A percentile compares a stretch with the other conserved stretches of the same genome.
phyloP scores from a whole-genome alignment of 2,329 filamentous ascomycete genomes.

The Fusarium staphyleae region DNA sequence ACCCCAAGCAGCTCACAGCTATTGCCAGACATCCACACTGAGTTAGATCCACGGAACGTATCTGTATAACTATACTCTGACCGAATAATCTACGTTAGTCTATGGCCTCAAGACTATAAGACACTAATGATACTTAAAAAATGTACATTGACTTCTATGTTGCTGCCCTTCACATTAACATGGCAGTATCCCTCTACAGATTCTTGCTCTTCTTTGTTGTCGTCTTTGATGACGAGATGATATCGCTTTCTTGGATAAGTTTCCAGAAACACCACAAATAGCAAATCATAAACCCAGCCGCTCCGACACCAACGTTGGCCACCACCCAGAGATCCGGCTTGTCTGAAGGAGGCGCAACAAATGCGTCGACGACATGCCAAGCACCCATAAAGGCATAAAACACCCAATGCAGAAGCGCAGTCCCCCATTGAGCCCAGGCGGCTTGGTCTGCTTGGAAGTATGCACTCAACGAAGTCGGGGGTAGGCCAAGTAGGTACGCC shows the following conservation, averaged over 20 bases:
- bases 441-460: conserved; percentile 64
- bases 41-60: too few species aligned
- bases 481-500: conserved; percentile 89
- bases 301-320: conserved; percentile 85
- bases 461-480: conserved; percentile 74
- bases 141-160: background rate
- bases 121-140: background rate
- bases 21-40: too few species aligned
- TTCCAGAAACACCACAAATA: conserved; percentile 91
- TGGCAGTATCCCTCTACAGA: conserved; percentile 16
- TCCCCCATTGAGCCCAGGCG: conserved; percentile 57
- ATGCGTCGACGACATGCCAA: conserved; percentile 82
- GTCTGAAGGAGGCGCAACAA: conserved; percentile 69
- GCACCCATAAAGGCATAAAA: conserved; percentile 80
- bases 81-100: too few species aligned
- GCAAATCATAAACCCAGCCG: conserved; percentile 82
- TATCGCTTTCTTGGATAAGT: conserved; percentile 65
- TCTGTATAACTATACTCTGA: too few species aligned
- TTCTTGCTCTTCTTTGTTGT: conserved; percentile 46
- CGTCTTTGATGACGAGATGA: conserved; percentile 49
- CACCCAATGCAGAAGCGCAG: conserved; percentile 71
- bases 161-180: background rate
- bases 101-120: too few species aligned
- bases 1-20: too few species aligned
- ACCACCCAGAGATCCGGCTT: conserved; percentile 98